Evolutionary conservation across 2,329 filamentous ascomycete species (phyloP), one percentile per base, ranked within the genome.

Genomic region (Sporothrix schenckii): DNA sequence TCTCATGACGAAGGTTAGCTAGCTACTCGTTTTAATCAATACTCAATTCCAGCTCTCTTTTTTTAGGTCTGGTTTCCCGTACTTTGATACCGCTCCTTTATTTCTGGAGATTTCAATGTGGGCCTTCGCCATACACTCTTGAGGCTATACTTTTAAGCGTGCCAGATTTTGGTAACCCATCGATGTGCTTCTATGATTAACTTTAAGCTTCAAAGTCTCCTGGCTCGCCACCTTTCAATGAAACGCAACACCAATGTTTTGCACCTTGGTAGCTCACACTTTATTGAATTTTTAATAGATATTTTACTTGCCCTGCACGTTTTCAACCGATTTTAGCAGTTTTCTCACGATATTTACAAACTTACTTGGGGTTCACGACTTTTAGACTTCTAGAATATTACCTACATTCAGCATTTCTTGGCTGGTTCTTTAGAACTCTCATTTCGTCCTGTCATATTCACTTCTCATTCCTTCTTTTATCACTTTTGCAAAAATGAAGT

Each of bases 401-500:
- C 21, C 24, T 30, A 24, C 24, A 21, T 54, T 24, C 30, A 24
- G 52, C 52, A 6, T 27, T 54, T 54, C 24, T 30, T 13, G n/a
- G 30, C 27, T 34, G n/a, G 27, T 10, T 30, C 14, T 39, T 34
- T 58, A 34, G 7, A 7, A 34, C 34, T 30, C 30, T 27, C 11
- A 56, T 52, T 50, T 19, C 34, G 6, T 68, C 39, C 30, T 3
- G 21, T 58, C 11, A 6, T 56, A n/a, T 58, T 58, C 11, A 11
- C 14, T 58, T 39, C 53, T 14, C 14, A 44, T 39, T 41, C 41
- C 13, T 16, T 30, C 9, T 21, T 49, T n/a, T 19, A 30, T 1
- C 7, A 34, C 5, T 9, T 19, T 19, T n/a, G 5, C 66, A 34
- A 60, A 41, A 24, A 87, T 88, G 86, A 85, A 80, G 75, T 85